Evolutionary conservation across 768 basidiomycete genomes (phyloP).

Genomic region (Suillus bovinus): DNA sequence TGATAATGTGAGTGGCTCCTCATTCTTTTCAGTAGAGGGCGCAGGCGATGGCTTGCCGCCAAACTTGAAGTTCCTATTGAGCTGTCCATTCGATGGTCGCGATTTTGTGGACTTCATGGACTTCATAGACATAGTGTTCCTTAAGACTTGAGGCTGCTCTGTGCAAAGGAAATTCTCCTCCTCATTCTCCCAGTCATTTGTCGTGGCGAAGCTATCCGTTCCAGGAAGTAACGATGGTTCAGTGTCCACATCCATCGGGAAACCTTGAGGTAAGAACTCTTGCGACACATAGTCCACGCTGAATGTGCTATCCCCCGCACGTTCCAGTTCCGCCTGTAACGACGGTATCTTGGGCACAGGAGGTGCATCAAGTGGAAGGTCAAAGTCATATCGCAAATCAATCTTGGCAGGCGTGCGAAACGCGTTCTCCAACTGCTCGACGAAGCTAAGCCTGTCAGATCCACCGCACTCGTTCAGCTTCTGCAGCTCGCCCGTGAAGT

Average conservation of each 20-base stretch:
- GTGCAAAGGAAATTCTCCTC: constrained; percentile 33
- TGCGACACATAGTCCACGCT: constrained; percentile 18
- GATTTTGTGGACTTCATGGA: constrained; percentile 35
- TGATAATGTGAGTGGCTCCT: constrained; percentile 54
- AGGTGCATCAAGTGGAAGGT: constrained; percentile 40
- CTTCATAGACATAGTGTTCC: constrained; percentile 12
- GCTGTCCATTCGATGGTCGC: constrained; percentile 60
- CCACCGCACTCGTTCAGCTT: constrained; percentile 69
- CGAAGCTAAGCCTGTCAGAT: constrained; percentile 71
- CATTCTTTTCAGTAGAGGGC: constrained; percentile 11
- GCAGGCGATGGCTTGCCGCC: constrained; percentile 46
- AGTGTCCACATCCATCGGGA: constrained; percentile 27
- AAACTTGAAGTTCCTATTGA: constrained; percentile 75
- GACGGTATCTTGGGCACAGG: constrained; percentile 55
- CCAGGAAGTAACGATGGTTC: constrained; percentile 42
- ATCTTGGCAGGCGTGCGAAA: constrained; percentile 77
- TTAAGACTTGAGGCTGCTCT: constrained; percentile 18
- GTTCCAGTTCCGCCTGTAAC: constrained; percentile 28
- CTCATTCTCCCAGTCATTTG: constrained; percentile 35
- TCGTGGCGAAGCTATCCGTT: constrained; percentile 32
- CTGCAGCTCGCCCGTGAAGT: constrained; percentile 79
- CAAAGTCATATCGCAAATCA: constrained; percentile 53
- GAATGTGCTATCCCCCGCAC: constrained; percentile 24
- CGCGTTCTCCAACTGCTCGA: constrained; percentile 79
- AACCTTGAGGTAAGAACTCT: constrained; percentile 16